Percentiles rank a stretch among this genome's conserved stretches.
Conservation (phyloP, 257 asterid genomes). For the Knoxia roxburghii region DNA sequence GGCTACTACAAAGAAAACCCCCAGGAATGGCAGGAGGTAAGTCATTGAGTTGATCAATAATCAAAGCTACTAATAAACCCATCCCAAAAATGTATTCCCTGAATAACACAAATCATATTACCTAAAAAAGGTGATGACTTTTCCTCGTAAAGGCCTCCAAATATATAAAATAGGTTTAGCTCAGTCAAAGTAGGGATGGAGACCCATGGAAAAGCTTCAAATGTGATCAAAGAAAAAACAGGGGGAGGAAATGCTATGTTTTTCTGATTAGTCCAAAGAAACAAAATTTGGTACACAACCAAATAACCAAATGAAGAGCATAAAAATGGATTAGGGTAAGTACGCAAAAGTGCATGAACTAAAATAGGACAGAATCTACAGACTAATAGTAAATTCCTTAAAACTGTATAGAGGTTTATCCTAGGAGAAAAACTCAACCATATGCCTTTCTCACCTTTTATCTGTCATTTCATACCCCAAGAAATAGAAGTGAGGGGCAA, state of each 20-base stretch:
- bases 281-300: neutral
- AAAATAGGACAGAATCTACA: neutral
- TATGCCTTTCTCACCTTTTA: too few species aligned
- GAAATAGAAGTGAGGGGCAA: neutral
- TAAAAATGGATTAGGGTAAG: neutral
- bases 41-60: slow-evolving; percentile 95
- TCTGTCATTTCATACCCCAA: neutral
- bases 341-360: neutral
- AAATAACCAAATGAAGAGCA: neutral
- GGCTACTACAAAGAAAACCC: slow-evolving; percentile 77
- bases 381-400: neutral
- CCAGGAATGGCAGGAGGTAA: slow-evolving; percentile 71
- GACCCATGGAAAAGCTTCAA: too few species aligned
- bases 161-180: too few species aligned
- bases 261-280: too few species aligned
- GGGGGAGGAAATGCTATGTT: too few species aligned
- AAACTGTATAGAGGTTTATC: neutral
- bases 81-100: slow-evolving; percentile 78
- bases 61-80: slow-evolving; percentile 88
- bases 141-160: too few species aligned
- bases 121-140: too few species aligned
- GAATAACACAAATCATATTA: too few species aligned
- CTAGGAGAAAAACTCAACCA: neutral
- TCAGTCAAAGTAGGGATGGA: too few species aligned
- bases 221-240: too few species aligned